Evolutionary conservation across 1,284 basidiomycete species (phyloP).

Genomic region (Pisolithus thermaeus): DNA sequence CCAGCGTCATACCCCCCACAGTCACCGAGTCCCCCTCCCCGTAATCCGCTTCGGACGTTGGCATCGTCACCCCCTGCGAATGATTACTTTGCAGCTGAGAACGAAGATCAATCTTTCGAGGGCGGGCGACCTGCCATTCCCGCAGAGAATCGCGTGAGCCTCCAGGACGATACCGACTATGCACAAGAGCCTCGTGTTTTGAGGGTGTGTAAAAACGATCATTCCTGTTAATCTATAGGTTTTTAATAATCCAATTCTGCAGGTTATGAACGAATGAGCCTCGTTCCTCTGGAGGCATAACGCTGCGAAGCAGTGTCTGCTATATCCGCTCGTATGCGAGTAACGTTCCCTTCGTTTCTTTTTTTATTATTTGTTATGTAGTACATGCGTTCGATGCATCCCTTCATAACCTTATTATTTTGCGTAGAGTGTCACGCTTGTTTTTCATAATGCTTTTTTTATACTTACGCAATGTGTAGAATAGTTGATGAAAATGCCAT

Average conservation of each 20-base stretch:
- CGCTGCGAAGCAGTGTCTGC: no score
- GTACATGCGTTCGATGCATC: no score
- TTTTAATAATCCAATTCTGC: background rate
- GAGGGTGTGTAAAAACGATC: slow-evolving; percentile 15
- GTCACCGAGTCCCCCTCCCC: slow-evolving; percentile 20
- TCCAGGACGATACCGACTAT: slow-evolving; percentile 26
- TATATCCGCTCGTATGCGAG: no score
- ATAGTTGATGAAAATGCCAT: no score
- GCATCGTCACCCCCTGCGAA: slow-evolving; percentile 11
- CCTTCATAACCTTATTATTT: no score
- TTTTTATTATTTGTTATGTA: no score
- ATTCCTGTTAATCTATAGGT: background rate
- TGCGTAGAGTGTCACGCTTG: no score
- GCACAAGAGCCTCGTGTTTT: slow-evolving; percentile 22
- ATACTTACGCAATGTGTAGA: no score
- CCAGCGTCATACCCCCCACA: slow-evolving; percentile 10
- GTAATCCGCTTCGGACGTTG: slow-evolving; percentile 16
- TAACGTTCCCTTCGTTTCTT: no score
- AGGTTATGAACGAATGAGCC: slow-evolving; percentile 44
- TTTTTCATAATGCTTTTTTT: no score
- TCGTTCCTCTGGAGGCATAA: slow-evolving; percentile 14
- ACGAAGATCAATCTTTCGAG: slow-evolving; percentile 10
- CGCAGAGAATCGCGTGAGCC: slow-evolving; percentile 22
- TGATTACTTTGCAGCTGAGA: slow-evolving; percentile 4
- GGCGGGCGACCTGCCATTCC: slow-evolving; percentile 6